Conservation (phyloP, 2,329 filamentous ascomycete genomes). For the Coniochaeta sp. region DNA sequence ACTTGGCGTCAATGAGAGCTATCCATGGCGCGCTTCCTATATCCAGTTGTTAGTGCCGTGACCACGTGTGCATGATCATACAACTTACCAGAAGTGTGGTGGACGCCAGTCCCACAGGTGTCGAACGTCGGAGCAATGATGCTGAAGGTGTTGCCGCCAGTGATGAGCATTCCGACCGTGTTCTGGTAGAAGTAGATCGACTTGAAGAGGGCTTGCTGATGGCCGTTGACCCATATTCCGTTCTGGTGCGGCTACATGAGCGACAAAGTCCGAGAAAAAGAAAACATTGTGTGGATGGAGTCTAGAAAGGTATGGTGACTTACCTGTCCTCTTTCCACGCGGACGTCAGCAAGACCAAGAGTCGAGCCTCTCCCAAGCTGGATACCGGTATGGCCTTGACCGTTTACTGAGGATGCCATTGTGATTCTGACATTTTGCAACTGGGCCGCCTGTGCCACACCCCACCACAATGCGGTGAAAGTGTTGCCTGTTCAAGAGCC, state of each 20-base stretch:
- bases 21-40: slow-evolving; percentile 32
- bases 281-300: not conserved
- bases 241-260: slow-evolving; percentile 17
- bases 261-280: not conserved
- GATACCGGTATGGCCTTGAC: slow-evolving; percentile 32
- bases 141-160: slow-evolving; percentile 29
- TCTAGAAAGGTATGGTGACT: slow-evolving; percentile 2
- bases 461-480: slow-evolving; percentile 34
- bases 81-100: slow-evolving; percentile 24
- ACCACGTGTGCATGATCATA: too few relatives aligned
- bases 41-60: too few relatives aligned
- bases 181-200: slow-evolving; percentile 34
- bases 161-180: slow-evolving; percentile 29
- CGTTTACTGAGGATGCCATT: slow-evolving; percentile 27
- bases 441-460: slow-evolving; percentile 27
- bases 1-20: slow-evolving; percentile 29
- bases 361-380: slow-evolving; percentile 31
- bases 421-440: slow-evolving; percentile 34
- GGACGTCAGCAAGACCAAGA: slow-evolving; percentile 30
- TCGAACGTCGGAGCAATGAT: slow-evolving; percentile 32
- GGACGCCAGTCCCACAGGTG: slow-evolving; percentile 26
- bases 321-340: slow-evolving; percentile 30
- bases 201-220: slow-evolving; percentile 36
- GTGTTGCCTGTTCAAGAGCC: slow-evolving; percentile 14
- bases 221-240: slow-evolving; percentile 32